Evolutionary conservation across 228 moss, liverwort and hornwort species (phyloP).

Genomic region (Sphagnum magellanicum): DNA sequence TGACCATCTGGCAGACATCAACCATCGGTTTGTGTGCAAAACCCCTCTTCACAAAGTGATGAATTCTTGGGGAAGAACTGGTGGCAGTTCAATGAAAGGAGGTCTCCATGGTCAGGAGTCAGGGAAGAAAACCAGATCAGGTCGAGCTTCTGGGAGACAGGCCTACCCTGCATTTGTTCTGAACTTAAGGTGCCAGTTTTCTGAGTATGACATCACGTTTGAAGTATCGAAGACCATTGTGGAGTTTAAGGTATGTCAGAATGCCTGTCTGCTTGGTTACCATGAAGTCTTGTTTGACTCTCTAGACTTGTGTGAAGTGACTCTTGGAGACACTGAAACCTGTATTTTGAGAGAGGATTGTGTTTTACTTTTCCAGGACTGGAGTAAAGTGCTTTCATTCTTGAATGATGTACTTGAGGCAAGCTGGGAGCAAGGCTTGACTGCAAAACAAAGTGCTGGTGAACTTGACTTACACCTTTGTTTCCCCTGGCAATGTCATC

Average conservation of each 20-base stretch:
- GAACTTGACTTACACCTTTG: too few relatives aligned
- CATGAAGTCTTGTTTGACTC: not conserved
- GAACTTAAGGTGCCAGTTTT: slow-evolving; percentile 69
- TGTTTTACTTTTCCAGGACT: slow-evolving; percentile 49
- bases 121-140: slow-evolving; percentile 18
- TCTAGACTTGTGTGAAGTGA: not conserved
- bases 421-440: slow-evolving; percentile 57
- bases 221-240: slow-evolving; percentile 87
- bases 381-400: slow-evolving; percentile 58
- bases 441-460: slow-evolving; percentile 28
- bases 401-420: slow-evolving; percentile 42
- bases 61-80: slow-evolving; percentile 54
- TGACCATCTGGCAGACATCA: slow-evolving; percentile 68
- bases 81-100: slow-evolving; percentile 4
- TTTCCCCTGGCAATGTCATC: too few relatives aligned
- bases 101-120: slow-evolving; percentile 5
- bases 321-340: not conserved
- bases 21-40: slow-evolving; percentile 82
- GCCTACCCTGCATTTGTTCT: slow-evolving; percentile 67
- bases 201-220: slow-evolving; percentile 90
- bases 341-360: not conserved
- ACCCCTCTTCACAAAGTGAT: slow-evolving; percentile 82
- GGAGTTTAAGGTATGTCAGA: slow-evolving; percentile 78
- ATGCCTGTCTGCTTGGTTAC: slow-evolving; percentile 1
- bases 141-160: slow-evolving; percentile 25